A percentile compares a stretch with the other conserved stretches of the same genome.
These are phyloP conservation scores for Hamamelis virginiana DNA, from an alignment of 164 flowering plant species.

Conservation along the genomic window DNA sequence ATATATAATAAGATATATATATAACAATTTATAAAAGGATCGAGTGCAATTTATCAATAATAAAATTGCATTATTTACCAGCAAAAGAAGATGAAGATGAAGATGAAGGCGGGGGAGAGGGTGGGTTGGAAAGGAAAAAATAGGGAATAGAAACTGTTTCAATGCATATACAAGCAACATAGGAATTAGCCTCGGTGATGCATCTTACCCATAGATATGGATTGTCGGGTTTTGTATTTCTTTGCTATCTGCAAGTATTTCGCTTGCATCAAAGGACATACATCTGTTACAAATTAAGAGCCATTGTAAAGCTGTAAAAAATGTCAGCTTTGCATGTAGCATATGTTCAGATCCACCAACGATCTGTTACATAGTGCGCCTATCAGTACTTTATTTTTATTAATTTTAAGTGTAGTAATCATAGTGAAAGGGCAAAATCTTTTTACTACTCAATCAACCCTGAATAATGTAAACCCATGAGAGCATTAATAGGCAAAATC, in stretches of 20 bases:
- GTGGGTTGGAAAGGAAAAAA: too few relatives aligned
- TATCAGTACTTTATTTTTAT: conserved; percentile 1
- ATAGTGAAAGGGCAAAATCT: not conserved
- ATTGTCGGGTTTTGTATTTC: conserved; percentile 62
- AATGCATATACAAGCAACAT: conserved; percentile 72
- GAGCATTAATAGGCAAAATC: conserved; percentile 3
- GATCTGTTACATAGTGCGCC: conserved; percentile 46
- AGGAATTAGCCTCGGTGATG: conserved; percentile 86
- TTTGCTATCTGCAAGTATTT: conserved; percentile 90
- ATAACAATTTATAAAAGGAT: not conserved
- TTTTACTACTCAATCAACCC: not conserved
- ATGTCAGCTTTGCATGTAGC: conserved; percentile 85
- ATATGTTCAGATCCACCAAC: conserved; percentile 94
- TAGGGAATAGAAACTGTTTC: not conserved
- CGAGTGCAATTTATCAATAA: not conserved
- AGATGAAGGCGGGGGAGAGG: too few relatives aligned
- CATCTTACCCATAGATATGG: conserved; percentile 96
- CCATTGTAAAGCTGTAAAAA: conserved; percentile 13
- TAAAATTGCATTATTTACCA: not conserved
- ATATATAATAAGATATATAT: too few relatives aligned
- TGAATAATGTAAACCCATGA: not conserved
- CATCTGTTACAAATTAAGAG: too few relatives aligned
- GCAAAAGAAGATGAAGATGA: too few relatives aligned
- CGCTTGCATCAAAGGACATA: conserved; percentile 46
- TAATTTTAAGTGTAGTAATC: not conserved